Conservation (phyloP, 805 yeast genomes). For the Metschnikowia amazonensis region DNA sequence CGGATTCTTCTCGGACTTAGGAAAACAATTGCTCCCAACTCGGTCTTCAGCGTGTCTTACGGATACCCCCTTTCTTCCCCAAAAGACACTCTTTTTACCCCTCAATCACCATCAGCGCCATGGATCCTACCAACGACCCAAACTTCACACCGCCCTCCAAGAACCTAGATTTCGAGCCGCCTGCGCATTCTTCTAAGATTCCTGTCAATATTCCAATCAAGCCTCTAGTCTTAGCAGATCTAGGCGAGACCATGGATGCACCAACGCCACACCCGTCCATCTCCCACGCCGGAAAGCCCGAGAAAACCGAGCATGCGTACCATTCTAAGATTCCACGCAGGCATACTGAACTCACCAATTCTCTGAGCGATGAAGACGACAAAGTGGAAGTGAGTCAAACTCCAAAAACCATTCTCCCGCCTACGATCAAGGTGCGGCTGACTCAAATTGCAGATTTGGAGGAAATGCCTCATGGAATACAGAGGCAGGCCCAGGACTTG, state of each 20-base stretch:
- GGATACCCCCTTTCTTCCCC: background rate
- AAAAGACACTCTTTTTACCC: no score
- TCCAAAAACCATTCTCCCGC: conserved; percentile 29
- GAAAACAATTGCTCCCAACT: background rate
- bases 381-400: background rate
- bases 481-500: conserved; percentile 74
- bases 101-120: conserved; percentile 21
- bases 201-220: conserved; percentile 77
- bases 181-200: conserved; percentile 63
- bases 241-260: conserved; percentile 66
- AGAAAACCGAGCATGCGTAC: conserved; percentile 19
- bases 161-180: conserved; percentile 55
- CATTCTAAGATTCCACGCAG: conserved; percentile 49
- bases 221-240: conserved; percentile 65
- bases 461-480: conserved; percentile 93
- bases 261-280: conserved; percentile 55
- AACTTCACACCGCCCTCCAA: conserved; percentile 83
- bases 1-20: conserved; percentile 1
- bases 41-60: background rate
- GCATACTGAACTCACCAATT: conserved; percentile 49
- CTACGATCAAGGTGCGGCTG: conserved; percentile 45
- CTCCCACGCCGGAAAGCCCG: conserved; percentile 3
- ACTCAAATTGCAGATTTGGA: conserved; percentile 87
- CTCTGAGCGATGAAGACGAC: conserved; percentile 41
- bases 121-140: conserved; percentile 95